These are phyloP conservation scores for Metarhizium humberi DNA, from an alignment of 2,329 filamentous ascomycete species.

Conservation along the genomic window DNA sequence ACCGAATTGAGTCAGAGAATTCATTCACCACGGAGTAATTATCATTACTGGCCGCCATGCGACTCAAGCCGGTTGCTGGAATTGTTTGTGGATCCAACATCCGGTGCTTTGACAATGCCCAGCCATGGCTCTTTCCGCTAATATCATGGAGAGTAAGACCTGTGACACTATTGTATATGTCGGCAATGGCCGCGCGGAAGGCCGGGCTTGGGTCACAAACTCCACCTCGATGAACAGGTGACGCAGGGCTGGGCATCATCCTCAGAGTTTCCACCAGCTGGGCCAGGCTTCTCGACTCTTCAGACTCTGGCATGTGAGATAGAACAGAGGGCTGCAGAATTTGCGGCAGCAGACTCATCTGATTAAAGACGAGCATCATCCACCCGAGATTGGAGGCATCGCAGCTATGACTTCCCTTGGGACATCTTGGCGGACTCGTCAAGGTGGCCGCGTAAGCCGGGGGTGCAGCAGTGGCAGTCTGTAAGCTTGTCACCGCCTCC, in stretches of 20 bases:
- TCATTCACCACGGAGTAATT: constrained; percentile 22
- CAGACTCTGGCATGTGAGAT: constrained; percentile 13
- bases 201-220: constrained; percentile 40
- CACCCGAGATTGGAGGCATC: constrained; percentile 45
- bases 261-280: constrained; percentile 35
- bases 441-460: constrained; percentile 14
- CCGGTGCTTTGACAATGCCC: constrained; percentile 35
- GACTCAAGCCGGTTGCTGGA: constrained; percentile 15
- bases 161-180: constrained; percentile 40
- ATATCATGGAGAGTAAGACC: constrained; percentile 41
- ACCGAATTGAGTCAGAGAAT: constrained; percentile 26
- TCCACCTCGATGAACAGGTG: constrained; percentile 28
- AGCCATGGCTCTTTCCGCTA: constrained; percentile 37
- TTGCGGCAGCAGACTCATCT: constrained; percentile 33
- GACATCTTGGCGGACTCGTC: constrained; percentile 35
- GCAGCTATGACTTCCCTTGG: constrained; percentile 38
- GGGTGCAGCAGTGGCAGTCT: constrained; percentile 9
- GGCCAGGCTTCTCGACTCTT: constrained; percentile 29
- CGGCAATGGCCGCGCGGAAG: constrained; percentile 36
- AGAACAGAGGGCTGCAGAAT: constrained; percentile 25
- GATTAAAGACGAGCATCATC: constrained; percentile 41
- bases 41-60: constrained; percentile 23
- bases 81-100: constrained; percentile 26
- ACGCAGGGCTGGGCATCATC: constrained; percentile 33
- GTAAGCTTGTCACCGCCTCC: constrained; percentile 13